Conservation (phyloP, 75 land plant species). For the Sequoia sempervirens region DNA sequence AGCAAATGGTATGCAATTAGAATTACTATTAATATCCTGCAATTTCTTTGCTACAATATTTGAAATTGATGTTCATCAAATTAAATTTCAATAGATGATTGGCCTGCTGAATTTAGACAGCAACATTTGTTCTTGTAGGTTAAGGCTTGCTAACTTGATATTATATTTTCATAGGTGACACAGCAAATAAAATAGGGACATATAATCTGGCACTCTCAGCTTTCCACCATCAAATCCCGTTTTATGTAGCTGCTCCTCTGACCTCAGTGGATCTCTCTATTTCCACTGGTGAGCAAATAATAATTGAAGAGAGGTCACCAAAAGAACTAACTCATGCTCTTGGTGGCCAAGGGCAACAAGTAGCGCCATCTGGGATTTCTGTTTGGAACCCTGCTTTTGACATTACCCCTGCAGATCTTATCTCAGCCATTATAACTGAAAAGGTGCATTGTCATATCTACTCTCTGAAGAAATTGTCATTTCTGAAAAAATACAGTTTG, state of each 20-base stretch:
- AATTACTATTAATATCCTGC: background rate
- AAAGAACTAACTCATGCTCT: constrained; percentile 70
- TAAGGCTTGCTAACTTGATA: background rate
- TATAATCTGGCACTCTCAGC: constrained; percentile 87
- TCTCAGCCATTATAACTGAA: constrained; percentile 88
- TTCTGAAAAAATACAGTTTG: background rate
- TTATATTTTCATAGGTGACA: constrained; percentile 59
- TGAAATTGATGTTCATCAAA: background rate
- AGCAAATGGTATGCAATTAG: constrained; percentile 63
- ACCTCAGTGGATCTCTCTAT: constrained; percentile 80
- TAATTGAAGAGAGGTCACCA: constrained; percentile 83
- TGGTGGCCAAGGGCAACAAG: constrained; percentile 86
- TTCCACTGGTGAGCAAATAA: constrained; percentile 72
- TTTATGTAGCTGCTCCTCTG: constrained; percentile 90
- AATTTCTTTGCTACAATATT: background rate
- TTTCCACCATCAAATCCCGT: constrained; percentile 64
- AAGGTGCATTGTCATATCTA: constrained; percentile 50
- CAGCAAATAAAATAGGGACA: constrained; percentile 98
- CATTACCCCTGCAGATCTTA: constrained; percentile 84
- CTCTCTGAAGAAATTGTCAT: background rate
- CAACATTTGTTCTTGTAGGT: background rate
- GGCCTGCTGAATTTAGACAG: background rate
- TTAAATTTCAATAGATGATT: background rate
- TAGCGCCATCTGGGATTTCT: constrained; percentile 83
- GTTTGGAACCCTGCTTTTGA: constrained; percentile 99